phyloP scores from a whole-genome alignment of 139 green algal genomes.

The Chlamydomonas incerta region DNA sequence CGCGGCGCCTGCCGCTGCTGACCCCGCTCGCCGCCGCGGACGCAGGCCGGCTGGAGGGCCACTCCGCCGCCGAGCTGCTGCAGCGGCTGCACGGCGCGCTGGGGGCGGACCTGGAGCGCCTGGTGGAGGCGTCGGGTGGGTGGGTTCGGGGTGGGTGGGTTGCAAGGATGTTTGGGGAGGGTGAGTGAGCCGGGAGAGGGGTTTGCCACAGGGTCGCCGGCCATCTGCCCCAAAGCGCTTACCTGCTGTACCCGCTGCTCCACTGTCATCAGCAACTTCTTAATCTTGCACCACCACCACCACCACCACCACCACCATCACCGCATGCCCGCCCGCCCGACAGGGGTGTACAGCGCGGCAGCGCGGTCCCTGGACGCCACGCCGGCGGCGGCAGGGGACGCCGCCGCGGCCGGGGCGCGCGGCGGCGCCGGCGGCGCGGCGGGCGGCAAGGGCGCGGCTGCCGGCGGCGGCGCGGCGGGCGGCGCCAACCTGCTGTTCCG shows the following conservation, averaged over 20 bases:
- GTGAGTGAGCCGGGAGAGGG: background rate
- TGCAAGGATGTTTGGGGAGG: too few relatives aligned
- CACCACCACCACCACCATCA: background rate
- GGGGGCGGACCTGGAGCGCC: constrained; percentile 35
- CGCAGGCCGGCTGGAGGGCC: constrained; percentile 40
- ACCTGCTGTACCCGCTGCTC: too few relatives aligned
- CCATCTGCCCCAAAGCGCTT: too few relatives aligned
- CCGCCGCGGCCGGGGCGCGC: too few relatives aligned
- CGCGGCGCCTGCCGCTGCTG: too few relatives aligned
- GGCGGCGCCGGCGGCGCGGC: too few relatives aligned
- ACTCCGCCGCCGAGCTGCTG: constrained; percentile 29
- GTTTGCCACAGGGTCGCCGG: too few relatives aligned
- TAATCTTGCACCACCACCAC: too few relatives aligned
- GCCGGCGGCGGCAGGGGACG: background rate
- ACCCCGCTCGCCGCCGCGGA: too few relatives aligned
- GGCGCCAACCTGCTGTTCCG: constrained; percentile 15
- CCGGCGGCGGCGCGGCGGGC: background rate
- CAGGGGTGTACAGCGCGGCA: background rate
- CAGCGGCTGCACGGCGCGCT: constrained; percentile 10
- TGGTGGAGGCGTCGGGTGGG: constrained; percentile 18
- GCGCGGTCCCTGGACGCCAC: background rate
- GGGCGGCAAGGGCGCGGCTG: too few relatives aligned
- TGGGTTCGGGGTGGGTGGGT: background rate
- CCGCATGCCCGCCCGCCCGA: background rate
- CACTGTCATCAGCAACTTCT: too few relatives aligned